Evolutionary conservation across 495 filamentous ascomycete species (phyloP).

Genomic region (Lophium mytilinum): DNA sequence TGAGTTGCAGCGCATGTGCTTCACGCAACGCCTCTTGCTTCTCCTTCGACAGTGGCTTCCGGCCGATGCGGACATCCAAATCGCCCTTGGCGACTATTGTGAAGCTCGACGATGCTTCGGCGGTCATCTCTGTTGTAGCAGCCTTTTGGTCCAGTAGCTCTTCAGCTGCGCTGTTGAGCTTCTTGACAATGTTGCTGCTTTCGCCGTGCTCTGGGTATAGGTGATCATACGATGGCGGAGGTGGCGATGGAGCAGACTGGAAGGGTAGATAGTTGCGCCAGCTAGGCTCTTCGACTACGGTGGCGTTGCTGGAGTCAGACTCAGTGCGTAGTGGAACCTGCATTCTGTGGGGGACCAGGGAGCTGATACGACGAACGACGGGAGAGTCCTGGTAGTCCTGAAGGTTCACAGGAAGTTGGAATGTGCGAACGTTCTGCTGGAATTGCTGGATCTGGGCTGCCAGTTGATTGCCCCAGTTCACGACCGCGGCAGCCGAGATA

Average conservation of each 20-base stretch:
- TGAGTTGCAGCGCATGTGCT: slow-evolving; percentile 66
- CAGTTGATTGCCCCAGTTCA: slow-evolving; percentile 69
- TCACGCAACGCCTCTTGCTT: slow-evolving; percentile 65
- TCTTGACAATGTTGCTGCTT: slow-evolving; percentile 46
- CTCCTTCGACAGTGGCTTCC: slow-evolving; percentile 52
- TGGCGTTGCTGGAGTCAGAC: slow-evolving; percentile 34
- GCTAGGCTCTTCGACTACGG: slow-evolving; percentile 36
- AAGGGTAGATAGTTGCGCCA: slow-evolving; percentile 53
- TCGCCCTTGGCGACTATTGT: background rate
- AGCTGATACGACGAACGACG: slow-evolving; percentile 65
- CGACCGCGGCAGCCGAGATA: slow-evolving; percentile 47
- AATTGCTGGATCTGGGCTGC: slow-evolving; percentile 71
- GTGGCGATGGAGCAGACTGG: slow-evolving; percentile 42
- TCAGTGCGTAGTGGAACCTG: slow-evolving; percentile 6
- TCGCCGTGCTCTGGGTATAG: slow-evolving; percentile 55
- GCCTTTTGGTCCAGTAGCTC: slow-evolving; percentile 57
- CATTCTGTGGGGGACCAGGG: slow-evolving; percentile 56
- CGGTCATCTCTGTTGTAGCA: slow-evolving; percentile 36
- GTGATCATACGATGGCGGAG: slow-evolving; percentile 74
- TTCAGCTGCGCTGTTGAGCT: slow-evolving; percentile 53
- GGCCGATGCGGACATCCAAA: slow-evolving; percentile 40
- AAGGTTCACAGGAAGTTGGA: slow-evolving; percentile 48
- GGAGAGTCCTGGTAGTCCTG: slow-evolving; percentile 66
- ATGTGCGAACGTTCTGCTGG: slow-evolving; percentile 61
- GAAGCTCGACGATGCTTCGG: background rate